Conservation (phyloP, 1,284 basidiomycete genomes). For the Tilletiopsis washingtonensis region DNA sequence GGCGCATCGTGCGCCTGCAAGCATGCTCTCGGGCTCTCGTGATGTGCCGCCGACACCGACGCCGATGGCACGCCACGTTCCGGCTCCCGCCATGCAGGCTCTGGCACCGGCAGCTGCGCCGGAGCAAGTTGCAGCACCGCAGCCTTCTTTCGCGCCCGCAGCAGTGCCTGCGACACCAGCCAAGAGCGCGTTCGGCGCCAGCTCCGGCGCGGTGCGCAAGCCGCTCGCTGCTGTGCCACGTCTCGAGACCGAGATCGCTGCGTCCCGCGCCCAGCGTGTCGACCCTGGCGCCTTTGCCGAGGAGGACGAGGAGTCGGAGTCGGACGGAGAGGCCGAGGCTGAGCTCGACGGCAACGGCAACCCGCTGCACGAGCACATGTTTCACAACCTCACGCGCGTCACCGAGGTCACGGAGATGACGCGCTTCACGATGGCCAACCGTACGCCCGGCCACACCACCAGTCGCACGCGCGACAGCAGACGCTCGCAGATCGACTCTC, state of each 20-base stretch:
- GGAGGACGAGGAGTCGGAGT: slow-evolving; percentile 26
- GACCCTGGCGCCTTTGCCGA: slow-evolving; percentile 10
- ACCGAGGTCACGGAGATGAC: slow-evolving; percentile 37
- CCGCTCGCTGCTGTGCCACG: background rate
- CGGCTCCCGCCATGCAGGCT: background rate
- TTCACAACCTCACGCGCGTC: slow-evolving; percentile 22
- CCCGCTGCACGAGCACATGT: background rate
- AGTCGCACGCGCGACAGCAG: background rate
- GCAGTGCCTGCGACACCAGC: slow-evolving; percentile 1
- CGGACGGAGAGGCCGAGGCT: slow-evolving; percentile 13
- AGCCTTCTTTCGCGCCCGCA: background rate
- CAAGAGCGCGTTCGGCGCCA: background rate
- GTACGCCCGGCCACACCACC: background rate
- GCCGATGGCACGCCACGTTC: slow-evolving; percentile 12
- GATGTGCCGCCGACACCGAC: slow-evolving; percentile 27
- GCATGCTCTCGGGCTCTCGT: slow-evolving; percentile 13
- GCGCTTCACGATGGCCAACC: slow-evolving; percentile 16
- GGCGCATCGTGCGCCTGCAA: background rate
- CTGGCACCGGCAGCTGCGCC: no score
- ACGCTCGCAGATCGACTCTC: no score
- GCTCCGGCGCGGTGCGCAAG: background rate
- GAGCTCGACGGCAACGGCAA: slow-evolving; percentile 11
- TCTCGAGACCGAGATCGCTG: background rate
- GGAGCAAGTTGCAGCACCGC: no score
- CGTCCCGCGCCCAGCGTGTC: background rate